Evolutionary conservation across 169 alveolate genomes (phyloP).

Genomic region (Toxoplasma gondii): DNA sequence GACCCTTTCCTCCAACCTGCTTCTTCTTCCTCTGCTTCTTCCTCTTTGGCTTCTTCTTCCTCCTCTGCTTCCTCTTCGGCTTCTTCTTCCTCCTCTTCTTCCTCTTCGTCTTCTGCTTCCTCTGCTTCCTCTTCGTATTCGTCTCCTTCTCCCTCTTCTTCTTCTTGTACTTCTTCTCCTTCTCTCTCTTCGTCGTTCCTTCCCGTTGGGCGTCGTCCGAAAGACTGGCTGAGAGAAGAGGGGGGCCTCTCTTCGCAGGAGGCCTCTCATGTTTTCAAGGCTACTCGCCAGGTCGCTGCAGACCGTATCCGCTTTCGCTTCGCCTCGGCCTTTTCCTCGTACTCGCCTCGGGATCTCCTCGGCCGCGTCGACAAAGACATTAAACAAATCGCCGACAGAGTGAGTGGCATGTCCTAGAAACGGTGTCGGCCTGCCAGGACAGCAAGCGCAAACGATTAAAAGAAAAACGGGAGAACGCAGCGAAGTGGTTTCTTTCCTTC

Average conservation of each 20-base stretch:
- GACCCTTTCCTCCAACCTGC: neutral
- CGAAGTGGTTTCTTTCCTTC: too few species aligned
- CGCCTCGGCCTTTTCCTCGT: neutral
- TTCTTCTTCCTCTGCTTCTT: neutral
- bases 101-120: neutral
- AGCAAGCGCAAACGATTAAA: too few species aligned
- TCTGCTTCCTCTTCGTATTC: too few species aligned
- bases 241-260: neutral
- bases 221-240: conserved; percentile 16
- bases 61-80: neutral
- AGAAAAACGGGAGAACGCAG: too few species aligned
- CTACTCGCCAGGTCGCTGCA: neutral
- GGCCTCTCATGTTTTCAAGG: conserved; percentile 16
- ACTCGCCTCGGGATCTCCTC: conserved; percentile 2
- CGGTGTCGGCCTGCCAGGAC: too few species aligned
- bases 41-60: neutral
- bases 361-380: conserved; percentile 41
- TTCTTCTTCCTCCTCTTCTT: neutral
- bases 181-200: neutral
- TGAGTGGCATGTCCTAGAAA: neutral
- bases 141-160: neutral
- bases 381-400: conserved; percentile 36
- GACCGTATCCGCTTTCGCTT: neutral
- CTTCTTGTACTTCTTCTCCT: neutral
- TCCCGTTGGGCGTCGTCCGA: neutral